Evolutionary conservation across 164 flowering plant genomes (phyloP).

Genomic region (Macadamia integrifolia): DNA sequence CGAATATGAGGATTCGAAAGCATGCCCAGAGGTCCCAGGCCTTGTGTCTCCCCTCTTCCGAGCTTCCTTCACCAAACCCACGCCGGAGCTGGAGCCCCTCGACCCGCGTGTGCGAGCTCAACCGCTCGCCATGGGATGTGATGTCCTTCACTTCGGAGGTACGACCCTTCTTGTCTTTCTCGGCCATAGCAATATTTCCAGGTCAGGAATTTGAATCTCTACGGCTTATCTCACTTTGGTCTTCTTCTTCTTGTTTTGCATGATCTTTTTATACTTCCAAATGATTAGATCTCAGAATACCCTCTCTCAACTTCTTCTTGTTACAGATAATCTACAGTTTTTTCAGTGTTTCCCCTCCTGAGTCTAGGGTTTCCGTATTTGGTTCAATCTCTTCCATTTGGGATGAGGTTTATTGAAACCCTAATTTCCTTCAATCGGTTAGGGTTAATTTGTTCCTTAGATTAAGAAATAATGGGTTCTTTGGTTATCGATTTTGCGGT

Average conservation of each 20-base stretch:
- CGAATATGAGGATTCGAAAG: neutral
- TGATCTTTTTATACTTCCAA: neutral
- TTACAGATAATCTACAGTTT: neutral
- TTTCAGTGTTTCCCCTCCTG: neutral
- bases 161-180: too few relatives aligned
- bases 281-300: constrained; percentile 1
- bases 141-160: neutral
- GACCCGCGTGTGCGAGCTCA: neutral
- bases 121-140: constrained; percentile 2
- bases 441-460: neutral
- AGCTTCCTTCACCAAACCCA: neutral
- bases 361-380: neutral
- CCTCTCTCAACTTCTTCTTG: neutral
- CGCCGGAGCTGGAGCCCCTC: neutral
- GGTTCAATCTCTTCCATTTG: neutral
- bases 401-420: neutral
- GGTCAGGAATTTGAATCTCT: neutral
- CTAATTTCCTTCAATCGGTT: neutral
- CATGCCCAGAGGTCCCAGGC: neutral
- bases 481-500: neutral
- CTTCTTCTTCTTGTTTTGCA: neutral
- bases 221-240: neutral
- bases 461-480: neutral
- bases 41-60: neutral
- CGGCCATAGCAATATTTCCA: neutral